Conservation (phyloP, 352 stramenopile genomes). For the Globisporangium cederbergense region DNA sequence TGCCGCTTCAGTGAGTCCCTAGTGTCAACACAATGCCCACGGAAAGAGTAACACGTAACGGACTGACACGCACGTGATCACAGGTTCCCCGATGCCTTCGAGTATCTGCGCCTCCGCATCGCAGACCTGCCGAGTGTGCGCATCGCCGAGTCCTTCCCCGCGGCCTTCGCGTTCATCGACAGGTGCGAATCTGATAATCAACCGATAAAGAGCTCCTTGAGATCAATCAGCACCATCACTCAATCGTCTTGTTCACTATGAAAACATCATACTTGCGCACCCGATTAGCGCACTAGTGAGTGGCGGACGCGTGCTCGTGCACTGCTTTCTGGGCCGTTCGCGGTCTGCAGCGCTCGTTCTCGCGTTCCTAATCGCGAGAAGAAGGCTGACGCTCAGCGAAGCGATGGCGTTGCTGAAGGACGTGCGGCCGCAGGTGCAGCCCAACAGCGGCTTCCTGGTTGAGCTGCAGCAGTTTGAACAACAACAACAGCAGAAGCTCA, state of each 20-base stretch:
- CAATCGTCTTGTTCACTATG: too few relatives aligned
- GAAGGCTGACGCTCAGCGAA: constrained; percentile 29
- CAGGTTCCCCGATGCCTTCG: constrained; percentile 48
- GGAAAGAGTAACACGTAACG: not conserved
- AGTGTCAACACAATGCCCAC: not conserved
- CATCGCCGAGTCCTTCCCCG: constrained; percentile 47
- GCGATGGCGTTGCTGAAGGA: constrained; percentile 39
- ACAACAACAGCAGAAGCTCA: not conserved
- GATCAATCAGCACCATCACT: not conserved
- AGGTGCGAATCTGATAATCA: constrained; percentile 21
- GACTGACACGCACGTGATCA: not conserved
- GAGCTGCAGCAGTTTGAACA: constrained; percentile 45
- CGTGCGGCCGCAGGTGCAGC: constrained; percentile 53
- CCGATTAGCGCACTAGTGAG: constrained; percentile 29
- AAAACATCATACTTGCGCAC: not conserved
- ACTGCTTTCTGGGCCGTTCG: constrained; percentile 72
- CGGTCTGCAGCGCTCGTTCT: constrained; percentile 66
- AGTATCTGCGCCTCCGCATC: constrained; percentile 51
- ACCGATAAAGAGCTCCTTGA: not conserved
- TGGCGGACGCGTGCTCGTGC: constrained; percentile 63
- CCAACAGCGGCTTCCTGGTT: constrained; percentile 63
- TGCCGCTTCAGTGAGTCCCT: constrained; percentile 38
- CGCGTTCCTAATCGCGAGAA: constrained; percentile 51
- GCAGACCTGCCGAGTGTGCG: constrained; percentile 34
- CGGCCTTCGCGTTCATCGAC: constrained; percentile 58